A percentile compares a stretch with the other conserved stretches of the same genome.
Conservation (phyloP, 2,329 filamentous ascomycete genomes). For the Cladosporium austrohemisphaericum region DNA sequence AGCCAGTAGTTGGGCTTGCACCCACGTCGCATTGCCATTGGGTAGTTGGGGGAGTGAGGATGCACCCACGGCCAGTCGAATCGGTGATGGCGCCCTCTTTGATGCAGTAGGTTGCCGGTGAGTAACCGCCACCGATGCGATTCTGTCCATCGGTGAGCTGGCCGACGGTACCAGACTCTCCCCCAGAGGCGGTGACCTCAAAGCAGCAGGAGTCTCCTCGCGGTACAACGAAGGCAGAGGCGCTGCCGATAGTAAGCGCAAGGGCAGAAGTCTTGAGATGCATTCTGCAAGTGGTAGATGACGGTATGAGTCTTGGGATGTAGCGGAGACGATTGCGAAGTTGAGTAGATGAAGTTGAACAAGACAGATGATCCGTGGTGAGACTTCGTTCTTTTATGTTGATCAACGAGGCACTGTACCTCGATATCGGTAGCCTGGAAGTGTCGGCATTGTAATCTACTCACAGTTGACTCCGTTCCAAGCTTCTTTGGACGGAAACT, state of each 20-base stretch:
- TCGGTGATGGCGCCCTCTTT: conserved; percentile 53
- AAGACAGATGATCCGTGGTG: too few relatives aligned
- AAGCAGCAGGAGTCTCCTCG: conserved; percentile 21
- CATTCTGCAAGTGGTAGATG: too few relatives aligned
- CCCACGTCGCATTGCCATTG: conserved; percentile 61
- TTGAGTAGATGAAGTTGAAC: too few relatives aligned
- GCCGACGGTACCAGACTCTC: conserved; percentile 19
- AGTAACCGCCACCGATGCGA: conserved; percentile 48
- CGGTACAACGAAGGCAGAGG: conserved; percentile 18
- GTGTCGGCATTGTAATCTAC: too few relatives aligned
- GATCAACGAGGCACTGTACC: too few relatives aligned
- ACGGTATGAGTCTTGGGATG: too few relatives aligned
- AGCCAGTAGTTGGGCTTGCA: conserved; percentile 51
- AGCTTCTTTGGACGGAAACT: too few relatives aligned
- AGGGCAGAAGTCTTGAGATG: conserved; percentile 16
- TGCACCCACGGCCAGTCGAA: conserved; percentile 55
- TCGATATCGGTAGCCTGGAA: too few relatives aligned
- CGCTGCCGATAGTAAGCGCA: conserved; percentile 17
- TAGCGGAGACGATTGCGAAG: too few relatives aligned
- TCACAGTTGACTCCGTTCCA: too few relatives aligned
- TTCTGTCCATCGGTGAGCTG: conserved; percentile 48
- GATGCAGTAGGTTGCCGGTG: conserved; percentile 50
- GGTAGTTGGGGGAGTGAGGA: conserved; percentile 57
- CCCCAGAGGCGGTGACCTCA: conserved; percentile 20
- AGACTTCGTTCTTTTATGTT: too few relatives aligned